A percentile compares a stretch with the other conserved stretches of the same genome.
Conservation (phyloP, 139 green algal genomes). For the Spirogloea muscicola region DNA sequence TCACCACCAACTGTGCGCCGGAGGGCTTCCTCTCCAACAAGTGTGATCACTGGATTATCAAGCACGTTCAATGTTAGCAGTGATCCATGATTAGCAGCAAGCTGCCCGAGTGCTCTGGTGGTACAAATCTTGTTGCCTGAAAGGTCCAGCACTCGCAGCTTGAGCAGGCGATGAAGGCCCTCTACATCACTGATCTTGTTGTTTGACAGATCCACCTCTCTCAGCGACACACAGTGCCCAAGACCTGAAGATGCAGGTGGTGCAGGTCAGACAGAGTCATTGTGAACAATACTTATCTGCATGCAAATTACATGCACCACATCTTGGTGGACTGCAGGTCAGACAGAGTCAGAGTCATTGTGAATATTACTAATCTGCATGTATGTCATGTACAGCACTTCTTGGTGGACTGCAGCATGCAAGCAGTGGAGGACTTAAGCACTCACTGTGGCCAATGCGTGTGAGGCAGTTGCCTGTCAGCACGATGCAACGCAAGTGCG, state of each 20-base stretch:
- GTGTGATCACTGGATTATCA: conserved; percentile 24
- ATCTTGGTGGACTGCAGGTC: too few relatives aligned
- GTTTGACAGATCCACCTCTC: conserved; percentile 28
- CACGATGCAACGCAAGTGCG: conserved; percentile 34
- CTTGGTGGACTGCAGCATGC: too few relatives aligned
- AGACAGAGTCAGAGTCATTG: too few relatives aligned
- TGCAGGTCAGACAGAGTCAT: too few relatives aligned
- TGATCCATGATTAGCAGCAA: conserved; percentile 40
- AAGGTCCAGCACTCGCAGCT: conserved; percentile 46
- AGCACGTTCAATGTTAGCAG: conserved; percentile 24
- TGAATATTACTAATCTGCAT: too few relatives aligned
- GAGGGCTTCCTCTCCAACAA: conserved; percentile 21
- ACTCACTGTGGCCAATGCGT: conserved; percentile 38
- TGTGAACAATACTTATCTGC: too few relatives aligned
- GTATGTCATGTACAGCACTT: too few relatives aligned
- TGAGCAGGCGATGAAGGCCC: conserved; percentile 47
- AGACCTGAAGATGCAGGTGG: conserved; percentile 19
- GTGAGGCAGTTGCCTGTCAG: conserved; percentile 36
- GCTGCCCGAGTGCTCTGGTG: conserved; percentile 41
- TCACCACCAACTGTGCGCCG: conserved; percentile 22
- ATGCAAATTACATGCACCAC: too few relatives aligned
- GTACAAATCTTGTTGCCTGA: conserved; percentile 38
- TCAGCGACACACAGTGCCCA: conserved; percentile 12
- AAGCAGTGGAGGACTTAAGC: too few relatives aligned
- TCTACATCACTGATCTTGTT: conserved; percentile 48